Percentiles rank a stretch among this genome's conserved stretches.
Conservation (phyloP, 768 basidiomycete species). For the Tulasnella sp. region DNA sequence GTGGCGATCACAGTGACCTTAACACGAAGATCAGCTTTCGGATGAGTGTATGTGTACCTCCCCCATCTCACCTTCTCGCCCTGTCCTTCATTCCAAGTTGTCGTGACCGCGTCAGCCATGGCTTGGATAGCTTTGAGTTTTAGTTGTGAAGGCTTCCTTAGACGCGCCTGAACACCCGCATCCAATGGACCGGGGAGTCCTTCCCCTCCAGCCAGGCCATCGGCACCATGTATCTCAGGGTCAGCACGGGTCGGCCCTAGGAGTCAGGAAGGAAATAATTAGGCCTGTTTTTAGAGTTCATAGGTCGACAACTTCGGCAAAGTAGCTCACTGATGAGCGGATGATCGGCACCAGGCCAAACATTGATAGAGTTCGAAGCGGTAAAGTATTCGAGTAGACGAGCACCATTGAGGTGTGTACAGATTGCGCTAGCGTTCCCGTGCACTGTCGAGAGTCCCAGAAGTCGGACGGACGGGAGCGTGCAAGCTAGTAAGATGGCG, state of each 20-base stretch:
- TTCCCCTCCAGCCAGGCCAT: conserved; percentile 77
- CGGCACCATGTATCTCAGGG: conserved; percentile 58
- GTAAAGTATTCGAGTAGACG: conserved; percentile 66
- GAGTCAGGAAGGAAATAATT: neutral
- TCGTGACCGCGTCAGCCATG: conserved; percentile 44
- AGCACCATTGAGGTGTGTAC: conserved; percentile 62
- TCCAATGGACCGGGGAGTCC: conserved; percentile 41
- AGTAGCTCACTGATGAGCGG: conserved; percentile 51
- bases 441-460: conserved; percentile 82
- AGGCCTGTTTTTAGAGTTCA: conserved; percentile 1
- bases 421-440: conserved; percentile 57
- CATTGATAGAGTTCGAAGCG: conserved; percentile 43
- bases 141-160: neutral
- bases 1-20: conserved; percentile 62
- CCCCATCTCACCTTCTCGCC: conserved; percentile 9
- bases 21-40: conserved; percentile 13
- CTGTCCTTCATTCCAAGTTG: conserved; percentile 43
- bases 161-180: neutral
- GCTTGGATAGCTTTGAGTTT: conserved; percentile 47
- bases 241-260: conserved; percentile 4
- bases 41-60: no score
- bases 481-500: conserved; percentile 65
- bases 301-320: conserved; percentile 32
- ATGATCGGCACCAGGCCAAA: conserved; percentile 57
- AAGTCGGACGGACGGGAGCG: conserved; percentile 52